Conservation (phyloP, 2,329 filamentous ascomycete genomes). For the Tolypocladium album region DNA sequence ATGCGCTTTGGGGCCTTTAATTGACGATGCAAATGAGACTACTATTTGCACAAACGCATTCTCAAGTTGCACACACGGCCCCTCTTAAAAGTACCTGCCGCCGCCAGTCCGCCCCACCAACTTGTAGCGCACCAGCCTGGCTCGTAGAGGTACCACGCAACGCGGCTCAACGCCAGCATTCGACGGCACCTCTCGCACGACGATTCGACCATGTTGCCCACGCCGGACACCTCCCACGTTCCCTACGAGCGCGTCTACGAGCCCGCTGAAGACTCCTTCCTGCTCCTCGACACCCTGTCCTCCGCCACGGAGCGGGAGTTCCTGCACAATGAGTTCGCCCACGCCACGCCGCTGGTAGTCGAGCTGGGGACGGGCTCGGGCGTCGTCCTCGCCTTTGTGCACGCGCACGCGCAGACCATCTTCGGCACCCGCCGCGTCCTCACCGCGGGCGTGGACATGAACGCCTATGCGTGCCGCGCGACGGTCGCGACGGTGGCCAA, state of each 20-base stretch:
- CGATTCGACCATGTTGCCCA: conserved; percentile 73
- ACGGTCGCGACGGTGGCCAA: conserved; percentile 58
- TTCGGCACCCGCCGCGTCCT: conserved; percentile 64
- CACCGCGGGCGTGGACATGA: conserved; percentile 74
- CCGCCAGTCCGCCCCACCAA: too few species aligned
- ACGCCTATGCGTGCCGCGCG: conserved; percentile 69
- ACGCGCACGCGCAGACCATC: conserved; percentile 61
- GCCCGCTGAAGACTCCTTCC: conserved; percentile 89
- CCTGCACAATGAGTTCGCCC: conserved; percentile 51
- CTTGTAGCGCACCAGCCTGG: too few species aligned
- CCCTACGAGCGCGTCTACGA: conserved; percentile 85
- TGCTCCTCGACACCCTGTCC: conserved; percentile 85
- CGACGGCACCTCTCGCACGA: too few species aligned
- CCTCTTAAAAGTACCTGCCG: too few species aligned
- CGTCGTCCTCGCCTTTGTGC: conserved; percentile 81
- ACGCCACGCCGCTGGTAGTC: conserved; percentile 50
- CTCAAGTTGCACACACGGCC: too few species aligned
- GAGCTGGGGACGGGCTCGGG: conserved; percentile 90
- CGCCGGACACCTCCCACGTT: conserved; percentile 86
- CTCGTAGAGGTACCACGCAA: too few species aligned
- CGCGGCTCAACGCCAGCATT: too few species aligned
- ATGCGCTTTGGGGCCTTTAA: too few species aligned
- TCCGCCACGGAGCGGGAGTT: conserved; percentile 57
- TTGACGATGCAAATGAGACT: too few species aligned
- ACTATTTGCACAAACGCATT: too few species aligned